Evolutionary conservation across 202 grass and related monocot species (phyloP), one percentile per base, ranked within the genome.

Genomic region (Setaria italica): DNA sequence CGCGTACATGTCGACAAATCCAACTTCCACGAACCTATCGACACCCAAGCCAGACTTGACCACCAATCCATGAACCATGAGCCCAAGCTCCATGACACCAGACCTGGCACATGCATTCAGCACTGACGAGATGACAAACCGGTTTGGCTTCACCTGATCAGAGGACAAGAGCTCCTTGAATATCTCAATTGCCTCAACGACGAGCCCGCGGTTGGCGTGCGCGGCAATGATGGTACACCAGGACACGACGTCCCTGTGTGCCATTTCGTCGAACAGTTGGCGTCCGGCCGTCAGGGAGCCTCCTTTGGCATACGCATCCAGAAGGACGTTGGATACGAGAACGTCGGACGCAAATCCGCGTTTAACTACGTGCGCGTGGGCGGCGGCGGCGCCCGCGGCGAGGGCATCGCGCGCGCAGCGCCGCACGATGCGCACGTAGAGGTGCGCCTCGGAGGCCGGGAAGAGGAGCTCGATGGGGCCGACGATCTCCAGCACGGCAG

Each of bases 251-350:
- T 98, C 93, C 86, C 86, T 89, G 47, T 90, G 71, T 0, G 86
- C 82, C 96, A 95, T 95, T 98, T 91, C 96, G 82, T 94, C 91
- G 41, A 98, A 95, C 88, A 98, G 34, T 21, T 86, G 84, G 37
- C 53, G 74, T 6, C 90, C 89, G 3, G 58, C 69, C 9, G 7
- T 69, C 51, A 98, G 65, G 29, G 65, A 80, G 35, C 90, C 93
- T 21, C 82, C 73, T 84, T 98, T 95, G 10, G 84, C 84, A 67
- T 98, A 98, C 50, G 92, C 88, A 74, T 98, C 91, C 41, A 92
- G 79, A 79, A 98, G 84, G 80, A 95, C 91, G 71, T 95, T 98
- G 69, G 79, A 90, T 2, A 98, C 76, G 25, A 98, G 86, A 34
- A 91, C 64, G 32, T 95, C 86, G 17, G 88, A 80, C 16, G 74